These are phyloP conservation scores for Salinomyces thailandicus DNA, from an alignment of 2,329 filamentous ascomycete genomes.

Conservation along the genomic window DNA sequence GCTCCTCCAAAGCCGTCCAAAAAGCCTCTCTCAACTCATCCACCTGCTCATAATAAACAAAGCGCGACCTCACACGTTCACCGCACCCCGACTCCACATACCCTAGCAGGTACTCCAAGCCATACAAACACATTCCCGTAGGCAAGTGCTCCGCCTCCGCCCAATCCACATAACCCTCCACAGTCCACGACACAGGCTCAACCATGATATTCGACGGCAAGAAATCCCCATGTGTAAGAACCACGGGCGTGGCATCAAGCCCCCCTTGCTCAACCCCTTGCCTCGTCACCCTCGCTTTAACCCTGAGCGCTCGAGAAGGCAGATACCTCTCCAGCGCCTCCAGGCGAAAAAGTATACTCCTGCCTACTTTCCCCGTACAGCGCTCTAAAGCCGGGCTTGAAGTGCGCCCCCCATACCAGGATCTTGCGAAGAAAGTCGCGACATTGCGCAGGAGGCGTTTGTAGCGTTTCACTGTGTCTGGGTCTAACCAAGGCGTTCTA, in stretches of 20 bases:
- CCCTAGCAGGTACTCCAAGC: conserved; percentile 50
- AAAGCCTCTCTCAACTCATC: conserved; percentile 38
- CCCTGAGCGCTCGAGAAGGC: conserved; percentile 3
- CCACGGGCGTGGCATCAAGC: conserved; percentile 38
- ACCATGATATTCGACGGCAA: conserved; percentile 49
- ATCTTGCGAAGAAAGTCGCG: conserved; percentile 1
- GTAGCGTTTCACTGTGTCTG: not conserved
- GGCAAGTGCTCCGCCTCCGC: conserved; percentile 52
- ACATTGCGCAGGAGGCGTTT: not conserved
- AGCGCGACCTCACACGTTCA: conserved; percentile 8
- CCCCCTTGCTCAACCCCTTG: conserved; percentile 7
- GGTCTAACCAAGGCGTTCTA: not conserved
- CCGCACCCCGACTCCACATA: conserved; percentile 21
- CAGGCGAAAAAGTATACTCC: conserved; percentile 2
- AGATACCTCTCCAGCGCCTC: conserved; percentile 4
- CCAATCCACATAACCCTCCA: conserved; percentile 53
- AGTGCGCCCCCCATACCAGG: not conserved
- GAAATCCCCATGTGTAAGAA: conserved; percentile 52
- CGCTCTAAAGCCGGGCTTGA: not conserved
- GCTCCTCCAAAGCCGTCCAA: conserved; percentile 35
- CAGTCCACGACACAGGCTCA: conserved; percentile 30
- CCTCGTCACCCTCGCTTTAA: not conserved
- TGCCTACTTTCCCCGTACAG: conserved; percentile 5
- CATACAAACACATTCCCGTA: conserved; percentile 51
- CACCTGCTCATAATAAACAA: conserved; percentile 38